Conservation (phyloP, 495 filamentous ascomycete genomes). For the Podospora didyma region DNA sequence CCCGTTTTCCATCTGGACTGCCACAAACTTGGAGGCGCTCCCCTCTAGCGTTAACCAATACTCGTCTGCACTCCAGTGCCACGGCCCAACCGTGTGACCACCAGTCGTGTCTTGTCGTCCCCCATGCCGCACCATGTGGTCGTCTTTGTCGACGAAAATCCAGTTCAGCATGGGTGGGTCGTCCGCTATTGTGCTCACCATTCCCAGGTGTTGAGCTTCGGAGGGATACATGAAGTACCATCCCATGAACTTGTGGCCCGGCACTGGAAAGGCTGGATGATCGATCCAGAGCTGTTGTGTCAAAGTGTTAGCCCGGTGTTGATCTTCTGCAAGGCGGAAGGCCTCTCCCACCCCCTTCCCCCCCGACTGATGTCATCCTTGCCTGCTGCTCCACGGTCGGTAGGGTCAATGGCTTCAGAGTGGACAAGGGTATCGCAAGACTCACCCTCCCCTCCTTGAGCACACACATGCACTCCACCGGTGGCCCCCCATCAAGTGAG, state of each 20-base stretch:
- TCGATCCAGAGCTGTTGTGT: conserved; percentile 40
- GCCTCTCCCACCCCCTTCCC: background rate
- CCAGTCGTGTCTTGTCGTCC: conserved; percentile 41
- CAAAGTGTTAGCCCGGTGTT: conserved; percentile 2
- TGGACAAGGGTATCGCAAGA: background rate
- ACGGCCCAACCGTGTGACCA: conserved; percentile 51
- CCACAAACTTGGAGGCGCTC: conserved; percentile 34
- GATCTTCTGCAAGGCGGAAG: background rate
- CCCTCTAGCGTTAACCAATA: conserved; percentile 49
- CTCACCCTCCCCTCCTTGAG: conserved; percentile 44
- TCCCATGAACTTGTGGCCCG: conserved; percentile 54
- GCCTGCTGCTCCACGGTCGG: background rate
- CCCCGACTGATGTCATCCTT: conserved; percentile 11
- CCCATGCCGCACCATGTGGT: conserved; percentile 51
- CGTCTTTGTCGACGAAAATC: conserved; percentile 59
- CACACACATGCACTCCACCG: conserved; percentile 35
- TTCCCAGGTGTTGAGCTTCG: conserved; percentile 50
- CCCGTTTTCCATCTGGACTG: conserved; percentile 38
- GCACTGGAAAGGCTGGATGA: conserved; percentile 37
- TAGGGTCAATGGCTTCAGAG: background rate
- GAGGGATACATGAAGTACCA: conserved; percentile 58
- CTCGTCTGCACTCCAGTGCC: conserved; percentile 55
- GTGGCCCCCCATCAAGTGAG: conserved; percentile 34
- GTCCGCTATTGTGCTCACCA: conserved; percentile 55
- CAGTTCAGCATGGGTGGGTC: conserved; percentile 62